Conservation (phyloP, 768 basidiomycete genomes). For the Naganishia randhawae region DNA sequence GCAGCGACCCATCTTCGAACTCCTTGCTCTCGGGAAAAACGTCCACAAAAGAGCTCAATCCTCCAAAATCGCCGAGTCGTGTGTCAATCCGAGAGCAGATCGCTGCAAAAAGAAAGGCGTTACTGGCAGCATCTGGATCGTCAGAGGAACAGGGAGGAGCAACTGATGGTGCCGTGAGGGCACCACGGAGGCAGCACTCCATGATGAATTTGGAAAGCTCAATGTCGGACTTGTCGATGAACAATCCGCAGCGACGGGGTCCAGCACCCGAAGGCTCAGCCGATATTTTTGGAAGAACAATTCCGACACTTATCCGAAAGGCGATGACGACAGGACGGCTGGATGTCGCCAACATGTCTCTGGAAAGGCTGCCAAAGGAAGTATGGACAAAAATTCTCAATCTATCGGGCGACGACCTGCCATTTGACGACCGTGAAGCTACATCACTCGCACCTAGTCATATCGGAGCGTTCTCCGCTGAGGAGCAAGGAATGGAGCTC, state of each 20-base stretch:
- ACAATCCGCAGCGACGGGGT: background rate
- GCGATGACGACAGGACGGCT: constrained; percentile 23
- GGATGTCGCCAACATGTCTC: constrained; percentile 27
- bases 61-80: constrained; percentile 4
- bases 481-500: background rate
- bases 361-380: constrained; percentile 28
- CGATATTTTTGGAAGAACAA: constrained; percentile 26
- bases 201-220: background rate
- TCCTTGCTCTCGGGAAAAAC: background rate
- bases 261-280: background rate
- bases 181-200: background rate
- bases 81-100: constrained; percentile 26
- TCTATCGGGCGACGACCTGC: background rate
- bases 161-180: background rate
- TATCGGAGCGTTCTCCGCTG: background rate
- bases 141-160: constrained; percentile 4
- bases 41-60: background rate
- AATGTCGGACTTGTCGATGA: background rate
- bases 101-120: constrained; percentile 24
- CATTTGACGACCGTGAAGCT: background rate
- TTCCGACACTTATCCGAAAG: constrained; percentile 21
- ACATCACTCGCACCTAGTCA: background rate
- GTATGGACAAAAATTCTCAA: constrained; percentile 26
- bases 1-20: background rate
- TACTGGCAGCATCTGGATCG: constrained; percentile 10